These are phyloP conservation scores for Aspergillus asperescens DNA, from an alignment of 495 filamentous ascomycete species.

Conservation along the genomic window DNA sequence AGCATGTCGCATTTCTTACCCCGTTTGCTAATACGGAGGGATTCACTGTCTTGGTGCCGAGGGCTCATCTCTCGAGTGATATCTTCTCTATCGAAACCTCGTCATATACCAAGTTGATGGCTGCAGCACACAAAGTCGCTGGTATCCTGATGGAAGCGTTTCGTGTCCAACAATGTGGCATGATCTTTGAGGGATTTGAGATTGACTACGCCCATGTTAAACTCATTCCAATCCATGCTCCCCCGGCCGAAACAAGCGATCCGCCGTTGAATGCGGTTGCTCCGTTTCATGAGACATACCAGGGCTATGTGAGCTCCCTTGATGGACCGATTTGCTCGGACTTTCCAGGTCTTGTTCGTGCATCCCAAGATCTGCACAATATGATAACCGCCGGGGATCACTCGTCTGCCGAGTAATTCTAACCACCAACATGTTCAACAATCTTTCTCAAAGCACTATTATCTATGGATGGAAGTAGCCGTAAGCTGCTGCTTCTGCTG, in stretches of 20 bases:
- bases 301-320: slow-evolving; percentile 7
- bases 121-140: not conserved
- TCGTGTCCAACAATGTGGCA: slow-evolving; percentile 2
- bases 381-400: not conserved
- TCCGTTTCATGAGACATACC: not conserved
- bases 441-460: no score
- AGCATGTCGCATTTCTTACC: slow-evolving; percentile 2
- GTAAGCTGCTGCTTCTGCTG: no score
- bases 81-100: not conserved
- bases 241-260: not conserved
- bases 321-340: not conserved
- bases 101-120: not conserved
- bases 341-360: not conserved
- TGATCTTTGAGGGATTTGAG: slow-evolving; percentile 13
- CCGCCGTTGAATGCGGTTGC: not conserved
- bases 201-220: slow-evolving; percentile 13
- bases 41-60: not conserved
- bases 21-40: slow-evolving; percentile 3
- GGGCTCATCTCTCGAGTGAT: not conserved
- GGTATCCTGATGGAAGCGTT: slow-evolving; percentile 2
- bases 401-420: no score
- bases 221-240: slow-evolving; percentile 5
- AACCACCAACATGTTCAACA: no score
- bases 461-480: no score
- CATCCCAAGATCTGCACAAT: not conserved